Evolutionary conservation across 768 basidiomycete genomes (phyloP).

Genomic region (Sporobolomyces phaffii): DNA sequence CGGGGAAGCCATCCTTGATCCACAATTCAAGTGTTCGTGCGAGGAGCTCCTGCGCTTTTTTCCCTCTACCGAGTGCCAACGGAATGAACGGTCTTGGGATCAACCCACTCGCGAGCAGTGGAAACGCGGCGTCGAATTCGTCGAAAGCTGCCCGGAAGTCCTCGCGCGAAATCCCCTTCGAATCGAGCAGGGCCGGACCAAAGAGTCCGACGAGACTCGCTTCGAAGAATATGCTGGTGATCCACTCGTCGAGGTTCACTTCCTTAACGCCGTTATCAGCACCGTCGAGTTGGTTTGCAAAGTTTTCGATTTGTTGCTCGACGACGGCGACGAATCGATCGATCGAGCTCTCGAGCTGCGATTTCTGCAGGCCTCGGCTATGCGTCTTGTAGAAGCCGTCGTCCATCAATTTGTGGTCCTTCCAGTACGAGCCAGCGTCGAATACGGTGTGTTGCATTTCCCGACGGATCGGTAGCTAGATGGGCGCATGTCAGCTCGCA

Average conservation of each 20-base stretch:
- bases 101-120: constrained; percentile 32
- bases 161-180: neutral
- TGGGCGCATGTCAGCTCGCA: no score
- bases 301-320: neutral
- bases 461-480: constrained; percentile 19
- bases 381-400: constrained; percentile 31
- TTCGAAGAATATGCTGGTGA: constrained; percentile 19
- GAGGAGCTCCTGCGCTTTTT: neutral
- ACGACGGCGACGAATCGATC: constrained; percentile 13
- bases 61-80: constrained; percentile 11
- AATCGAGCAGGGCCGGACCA: neutral
- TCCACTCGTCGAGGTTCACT: constrained; percentile 12
- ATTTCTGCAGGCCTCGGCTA: constrained; percentile 18
- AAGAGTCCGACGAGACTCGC: constrained; percentile 21
- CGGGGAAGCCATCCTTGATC: constrained; percentile 24
- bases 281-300: constrained; percentile 9
- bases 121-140: constrained; percentile 35
- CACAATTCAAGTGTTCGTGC: constrained; percentile 6
- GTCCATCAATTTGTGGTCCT: neutral
- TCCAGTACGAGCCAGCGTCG: constrained; percentile 8
- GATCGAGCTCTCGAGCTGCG: constrained; percentile 4
- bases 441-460: constrained; percentile 27
- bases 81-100: constrained; percentile 10
- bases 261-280: neutral
- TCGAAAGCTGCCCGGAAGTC: constrained; percentile 14